Conservation (phyloP, 768 basidiomycete genomes). For the Macrocybe gigantea region DNA sequence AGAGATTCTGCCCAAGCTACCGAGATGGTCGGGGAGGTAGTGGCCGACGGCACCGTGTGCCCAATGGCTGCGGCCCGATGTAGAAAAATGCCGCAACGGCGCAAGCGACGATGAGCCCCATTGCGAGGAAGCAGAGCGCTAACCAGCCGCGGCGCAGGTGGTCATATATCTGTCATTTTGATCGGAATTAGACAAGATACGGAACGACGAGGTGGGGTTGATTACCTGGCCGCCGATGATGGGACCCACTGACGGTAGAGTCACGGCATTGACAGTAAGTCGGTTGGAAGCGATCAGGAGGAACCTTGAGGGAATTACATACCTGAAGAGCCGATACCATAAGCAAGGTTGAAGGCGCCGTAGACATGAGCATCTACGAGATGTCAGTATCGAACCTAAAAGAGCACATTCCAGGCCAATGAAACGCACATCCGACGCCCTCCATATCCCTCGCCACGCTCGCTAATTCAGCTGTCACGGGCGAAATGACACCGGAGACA, state of each 20-base stretch:
- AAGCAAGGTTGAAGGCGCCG: conserved; percentile 68
- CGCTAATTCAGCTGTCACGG: conserved; percentile 64
- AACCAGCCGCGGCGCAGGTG: conserved; percentile 53
- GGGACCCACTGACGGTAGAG: conserved; percentile 34
- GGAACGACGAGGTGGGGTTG: not conserved
- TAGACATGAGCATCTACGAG: conserved; percentile 65
- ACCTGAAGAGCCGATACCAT: conserved; percentile 61
- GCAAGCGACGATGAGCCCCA: conserved; percentile 33
- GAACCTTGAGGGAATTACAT: conserved; percentile 13
- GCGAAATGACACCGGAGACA: conserved; percentile 50
- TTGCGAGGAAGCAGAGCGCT: conserved; percentile 44
- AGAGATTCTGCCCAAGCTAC: too few species aligned
- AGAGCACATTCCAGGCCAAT: not conserved
- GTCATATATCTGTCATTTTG: conserved; percentile 47
- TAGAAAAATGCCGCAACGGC: conserved; percentile 35
- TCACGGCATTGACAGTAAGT: too few species aligned
- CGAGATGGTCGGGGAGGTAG: not conserved
- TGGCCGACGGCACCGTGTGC: conserved; percentile 11
- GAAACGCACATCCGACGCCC: conserved; percentile 60
- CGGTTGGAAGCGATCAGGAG: too few species aligned
- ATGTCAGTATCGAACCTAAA: not conserved
- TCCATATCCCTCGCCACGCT: conserved; percentile 47
- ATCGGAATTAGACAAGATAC: not conserved
- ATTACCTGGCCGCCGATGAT: conserved; percentile 62
- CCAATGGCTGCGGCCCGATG: conserved; percentile 43